phyloP scores from a whole-genome alignment of 2,329 filamentous ascomycete genomes.

The Fusarium sp. region DNA sequence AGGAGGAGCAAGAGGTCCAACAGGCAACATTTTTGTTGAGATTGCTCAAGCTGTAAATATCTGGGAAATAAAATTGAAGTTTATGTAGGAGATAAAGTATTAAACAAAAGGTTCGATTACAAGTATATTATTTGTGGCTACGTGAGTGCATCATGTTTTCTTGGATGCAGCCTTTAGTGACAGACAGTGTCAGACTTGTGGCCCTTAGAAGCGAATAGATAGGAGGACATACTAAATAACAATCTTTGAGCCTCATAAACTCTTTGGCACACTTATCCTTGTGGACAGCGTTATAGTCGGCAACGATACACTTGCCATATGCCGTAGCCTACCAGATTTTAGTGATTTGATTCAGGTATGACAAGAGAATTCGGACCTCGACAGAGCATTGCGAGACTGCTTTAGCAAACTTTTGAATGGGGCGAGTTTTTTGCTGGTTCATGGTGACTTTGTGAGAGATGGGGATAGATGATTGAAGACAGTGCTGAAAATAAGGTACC shows the following conservation, averaged over 20 bases:
- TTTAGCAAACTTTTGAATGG: constrained; percentile 64
- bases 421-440: constrained; percentile 48
- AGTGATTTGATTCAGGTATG: not conserved
- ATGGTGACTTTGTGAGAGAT: constrained; percentile 26
- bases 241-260: constrained; percentile 86
- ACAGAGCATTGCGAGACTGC: constrained; percentile 65
- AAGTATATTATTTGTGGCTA: constrained; percentile 5
- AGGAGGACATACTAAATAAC: constrained; percentile 74
- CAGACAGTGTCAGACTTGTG: not conserved
- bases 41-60: constrained; percentile 73
- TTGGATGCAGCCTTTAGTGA: constrained; percentile 39
- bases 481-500: not conserved
- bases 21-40: constrained; percentile 83
- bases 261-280: constrained; percentile 91
- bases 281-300: constrained; percentile 87
- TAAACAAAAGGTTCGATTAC: constrained; percentile 10
- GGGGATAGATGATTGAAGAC: not conserved
- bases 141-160: constrained; percentile 33
- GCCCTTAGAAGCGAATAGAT: not conserved
- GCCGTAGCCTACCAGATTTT: constrained; percentile 69
- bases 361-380: constrained; percentile 53
- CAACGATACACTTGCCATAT: constrained; percentile 91
- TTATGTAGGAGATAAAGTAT: constrained; percentile 11
- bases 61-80: not conserved
- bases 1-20: constrained; percentile 88